Evolutionary conservation across 2,329 filamentous ascomycete species (phyloP).

Genomic region (Clonostachys sp.): DNA sequence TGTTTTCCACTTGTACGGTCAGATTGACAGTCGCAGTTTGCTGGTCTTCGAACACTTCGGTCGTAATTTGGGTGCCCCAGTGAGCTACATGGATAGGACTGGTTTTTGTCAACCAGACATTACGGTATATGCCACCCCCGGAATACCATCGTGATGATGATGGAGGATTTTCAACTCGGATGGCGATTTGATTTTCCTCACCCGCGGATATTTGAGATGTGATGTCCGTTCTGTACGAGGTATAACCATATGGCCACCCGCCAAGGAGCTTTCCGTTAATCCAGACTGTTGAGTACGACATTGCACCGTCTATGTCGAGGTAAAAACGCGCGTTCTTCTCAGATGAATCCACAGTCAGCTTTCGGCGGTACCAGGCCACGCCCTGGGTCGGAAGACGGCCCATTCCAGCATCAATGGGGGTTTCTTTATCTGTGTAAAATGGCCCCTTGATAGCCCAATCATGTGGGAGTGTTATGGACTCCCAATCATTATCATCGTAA

Average conservation of each 20-base stretch:
- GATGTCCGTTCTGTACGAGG: conserved; percentile 44
- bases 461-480: conserved; percentile 35
- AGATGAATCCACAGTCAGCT: conserved; percentile 17
- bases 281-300: conserved; percentile 48
- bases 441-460: conserved; percentile 45
- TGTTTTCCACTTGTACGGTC: conserved; percentile 39
- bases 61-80: conserved; percentile 43
- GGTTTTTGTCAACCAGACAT: conserved; percentile 48
- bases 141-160: conserved; percentile 47
- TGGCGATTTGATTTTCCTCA: conserved; percentile 35
- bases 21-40: conserved; percentile 34
- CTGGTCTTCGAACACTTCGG: conserved; percentile 34
- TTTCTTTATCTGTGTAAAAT: conserved; percentile 23
- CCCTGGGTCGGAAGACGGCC: conserved; percentile 43
- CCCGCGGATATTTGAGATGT: conserved; percentile 31
- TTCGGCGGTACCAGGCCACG: conserved; percentile 47
- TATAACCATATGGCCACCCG: conserved; percentile 46
- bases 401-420: conserved; percentile 29
- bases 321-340: conserved; percentile 32
- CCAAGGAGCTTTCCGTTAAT: conserved; percentile 43
- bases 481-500: conserved; percentile 35
- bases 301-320: conserved; percentile 46
- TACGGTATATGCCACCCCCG: conserved; percentile 47
- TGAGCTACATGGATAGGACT: conserved; percentile 40
- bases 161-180: conserved; percentile 31